Conservation (phyloP, 75 land plant genomes). For the Selaginella tamariscina region DNA sequence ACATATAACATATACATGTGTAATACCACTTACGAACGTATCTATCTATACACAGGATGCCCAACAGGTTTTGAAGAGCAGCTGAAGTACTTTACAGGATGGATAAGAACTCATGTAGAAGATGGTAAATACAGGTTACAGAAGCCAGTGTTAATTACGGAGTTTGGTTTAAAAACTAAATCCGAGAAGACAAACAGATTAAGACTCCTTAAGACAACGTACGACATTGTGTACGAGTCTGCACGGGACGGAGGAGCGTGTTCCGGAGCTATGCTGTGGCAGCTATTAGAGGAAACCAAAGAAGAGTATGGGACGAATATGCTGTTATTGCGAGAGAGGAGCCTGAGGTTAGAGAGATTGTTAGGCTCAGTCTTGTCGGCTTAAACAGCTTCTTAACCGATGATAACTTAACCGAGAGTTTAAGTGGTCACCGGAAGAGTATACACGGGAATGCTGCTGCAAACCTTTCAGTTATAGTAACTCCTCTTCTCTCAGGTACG, state of each 20-base stretch:
- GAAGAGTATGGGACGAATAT: slow-evolving; percentile 62
- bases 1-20: background rate
- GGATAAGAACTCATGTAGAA: slow-evolving; percentile 62
- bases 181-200: slow-evolving; percentile 40
- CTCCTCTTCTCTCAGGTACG: no score
- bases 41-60: slow-evolving; percentile 23
- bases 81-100: slow-evolving; percentile 23
- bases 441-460: no score
- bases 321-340: slow-evolving; percentile 38
- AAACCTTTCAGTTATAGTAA: no score
- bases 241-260: slow-evolving; percentile 44
- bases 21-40: background rate
- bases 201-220: slow-evolving; percentile 30
- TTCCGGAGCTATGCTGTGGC: slow-evolving; percentile 80
- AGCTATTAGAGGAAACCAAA: slow-evolving; percentile 52
- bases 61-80: slow-evolving; percentile 26
- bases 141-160: slow-evolving; percentile 80
- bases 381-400: background rate
- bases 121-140: slow-evolving; percentile 54
- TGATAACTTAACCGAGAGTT: no score
- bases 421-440: no score
- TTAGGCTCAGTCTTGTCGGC: slow-evolving; percentile 12
- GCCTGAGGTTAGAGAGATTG: background rate
- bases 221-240: slow-evolving; percentile 45
- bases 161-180: slow-evolving; percentile 54